Conservation (phyloP, 2,329 filamentous ascomycete genomes). For the Lithohypha guttulata region DNA sequence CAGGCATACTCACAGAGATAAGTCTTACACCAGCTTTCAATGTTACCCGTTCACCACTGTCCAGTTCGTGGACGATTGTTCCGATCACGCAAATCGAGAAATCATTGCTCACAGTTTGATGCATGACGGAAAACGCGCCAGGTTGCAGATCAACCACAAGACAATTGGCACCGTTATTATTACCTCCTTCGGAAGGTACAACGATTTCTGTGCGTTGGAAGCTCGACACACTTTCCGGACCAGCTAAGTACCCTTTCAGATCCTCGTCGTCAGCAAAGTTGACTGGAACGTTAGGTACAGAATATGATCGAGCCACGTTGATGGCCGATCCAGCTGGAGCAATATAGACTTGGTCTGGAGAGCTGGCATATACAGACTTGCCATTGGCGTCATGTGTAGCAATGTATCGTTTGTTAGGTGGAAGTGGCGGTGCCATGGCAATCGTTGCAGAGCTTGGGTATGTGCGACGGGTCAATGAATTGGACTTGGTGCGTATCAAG, state of each 20-base stretch:
- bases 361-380: constrained; percentile 7
- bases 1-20: background rate
- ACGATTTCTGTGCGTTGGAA: constrained; percentile 14
- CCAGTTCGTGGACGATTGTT: constrained; percentile 18
- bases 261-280: constrained; percentile 15
- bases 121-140: constrained; percentile 14
- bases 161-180: constrained; percentile 13
- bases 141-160: constrained; percentile 16
- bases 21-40: constrained; percentile 16
- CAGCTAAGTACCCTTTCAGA: constrained; percentile 14
- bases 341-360: constrained; percentile 14
- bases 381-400: constrained; percentile 5
- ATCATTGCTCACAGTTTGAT: constrained; percentile 17
- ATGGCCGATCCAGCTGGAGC: constrained; percentile 6
- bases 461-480: too few species aligned
- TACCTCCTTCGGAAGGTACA: constrained; percentile 7
- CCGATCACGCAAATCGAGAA: constrained; percentile 16
- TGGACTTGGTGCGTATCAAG: too few species aligned
- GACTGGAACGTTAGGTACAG: constrained; percentile 13
- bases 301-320: constrained; percentile 14
- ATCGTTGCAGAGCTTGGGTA: too few species aligned
- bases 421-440: constrained; percentile 4
- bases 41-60: constrained; percentile 15
- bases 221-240: constrained; percentile 11
- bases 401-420: constrained; percentile 2